Evolutionary conservation across 208 protist genomes (phyloP), one percentile per base, ranked within the genome.

Genomic region (Wallacemonas collosoma): DNA sequence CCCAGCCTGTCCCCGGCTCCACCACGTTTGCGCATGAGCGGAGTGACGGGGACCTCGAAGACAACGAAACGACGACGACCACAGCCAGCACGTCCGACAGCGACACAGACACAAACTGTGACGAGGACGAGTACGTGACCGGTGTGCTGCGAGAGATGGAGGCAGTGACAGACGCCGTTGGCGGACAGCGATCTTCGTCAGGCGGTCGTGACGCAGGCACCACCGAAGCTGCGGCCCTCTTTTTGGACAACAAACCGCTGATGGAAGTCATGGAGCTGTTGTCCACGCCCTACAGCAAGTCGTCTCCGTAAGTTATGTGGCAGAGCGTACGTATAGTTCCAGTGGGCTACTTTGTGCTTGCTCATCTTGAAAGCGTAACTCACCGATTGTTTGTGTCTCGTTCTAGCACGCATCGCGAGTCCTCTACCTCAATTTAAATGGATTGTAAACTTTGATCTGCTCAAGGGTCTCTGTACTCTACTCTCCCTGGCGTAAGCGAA

Each of bases 221-320:
- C 26, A 38, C 7, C 7, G 56, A n/a, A 38, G 5, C 17, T 43
- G 35, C 56, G 0, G 26, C 26, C 26, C 26, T 26, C 26, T 45
- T 90, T 0, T 50, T 78, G 5, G 57, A 57, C 3, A 90, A 87
- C 54, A 56, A 79, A 36, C 61, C 86, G 7, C 80, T 90, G 56
- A 47, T 71, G 57, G 60, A 81, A 9, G 78, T 83, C 48, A 68
- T 85, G 26, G 64, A 86, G 57, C 77, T 90, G 45, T 58, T 90
- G 5, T 65, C 60, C 5, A 36, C 8, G 26, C 45, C 6, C 8
- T 0, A 12, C 12, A 12, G 8, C 45, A 14, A 6, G 12, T 50
- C 45, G 45, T 50, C 45, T 50, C 8, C 12, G 8, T 50, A 50
- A 12, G 45, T 12, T 12, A 50, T 26, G 26, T 26, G 26, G 26